These are phyloP conservation scores for Venustampulla echinocandica DNA, from an alignment of 495 filamentous ascomycete species.

Conservation along the genomic window DNA sequence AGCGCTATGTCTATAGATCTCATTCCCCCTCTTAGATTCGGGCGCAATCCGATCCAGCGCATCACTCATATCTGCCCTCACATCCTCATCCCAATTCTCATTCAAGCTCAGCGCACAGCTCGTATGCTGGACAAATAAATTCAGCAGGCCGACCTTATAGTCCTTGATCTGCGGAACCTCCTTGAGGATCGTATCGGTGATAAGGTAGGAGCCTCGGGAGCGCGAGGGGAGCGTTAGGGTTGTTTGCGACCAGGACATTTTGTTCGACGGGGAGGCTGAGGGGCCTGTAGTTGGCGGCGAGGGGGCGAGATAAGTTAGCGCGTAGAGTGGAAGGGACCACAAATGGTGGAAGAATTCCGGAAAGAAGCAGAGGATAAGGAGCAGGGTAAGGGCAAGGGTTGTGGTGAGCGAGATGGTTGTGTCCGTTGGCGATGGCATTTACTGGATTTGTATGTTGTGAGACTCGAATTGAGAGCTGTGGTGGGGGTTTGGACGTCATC, in stretches of 20 bases:
- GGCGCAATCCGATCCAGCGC: constrained; percentile 83
- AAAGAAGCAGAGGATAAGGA: constrained; percentile 48
- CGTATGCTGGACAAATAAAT: constrained; percentile 89
- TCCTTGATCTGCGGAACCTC: constrained; percentile 64
- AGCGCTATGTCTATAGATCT: constrained; percentile 80
- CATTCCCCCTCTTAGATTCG: constrained; percentile 46
- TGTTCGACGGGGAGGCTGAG: constrained; percentile 13
- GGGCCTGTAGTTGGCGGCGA: not conserved
- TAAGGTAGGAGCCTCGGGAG: constrained; percentile 78
- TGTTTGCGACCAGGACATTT: constrained; percentile 74
- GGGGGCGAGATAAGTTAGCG: constrained; percentile 11
- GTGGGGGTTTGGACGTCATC: constrained; percentile 13
- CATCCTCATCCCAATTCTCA: constrained; percentile 87
- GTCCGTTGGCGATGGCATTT: constrained; percentile 10
- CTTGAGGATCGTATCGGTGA: constrained; percentile 62
- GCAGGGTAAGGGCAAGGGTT: constrained; percentile 37
- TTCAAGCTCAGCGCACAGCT: constrained; percentile 79
- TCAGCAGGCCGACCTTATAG: constrained; percentile 80
- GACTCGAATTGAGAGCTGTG: too few species aligned
- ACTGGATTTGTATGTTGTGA: constrained; percentile 1
- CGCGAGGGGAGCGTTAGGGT: constrained; percentile 63
- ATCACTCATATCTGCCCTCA: constrained; percentile 60
- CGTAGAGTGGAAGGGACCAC: constrained; percentile 26
- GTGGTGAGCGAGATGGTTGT: constrained; percentile 20
- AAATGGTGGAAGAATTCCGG: constrained; percentile 44